phyloP scores from a whole-genome alignment of 805 yeast genomes.

The Helenozyma baotianmanensis region DNA sequence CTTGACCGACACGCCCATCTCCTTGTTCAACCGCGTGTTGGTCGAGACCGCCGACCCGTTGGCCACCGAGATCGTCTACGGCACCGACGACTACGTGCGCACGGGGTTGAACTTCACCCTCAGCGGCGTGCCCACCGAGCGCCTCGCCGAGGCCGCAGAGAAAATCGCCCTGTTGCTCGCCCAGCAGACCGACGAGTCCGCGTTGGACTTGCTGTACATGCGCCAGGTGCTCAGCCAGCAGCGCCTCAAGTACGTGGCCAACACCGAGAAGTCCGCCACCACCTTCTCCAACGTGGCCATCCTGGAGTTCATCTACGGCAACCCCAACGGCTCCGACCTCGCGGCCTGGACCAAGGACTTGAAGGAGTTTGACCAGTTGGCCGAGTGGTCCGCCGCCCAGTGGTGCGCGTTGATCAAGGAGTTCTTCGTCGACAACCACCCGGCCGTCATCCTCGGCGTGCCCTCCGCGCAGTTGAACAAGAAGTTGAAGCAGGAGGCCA shows the following conservation, averaged over 20 bases:
- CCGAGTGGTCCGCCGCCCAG: constrained; percentile 55
- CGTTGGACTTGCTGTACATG: constrained; percentile 62
- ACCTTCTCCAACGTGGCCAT: constrained; percentile 64
- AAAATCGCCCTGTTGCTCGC: constrained; percentile 48
- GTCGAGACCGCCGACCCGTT: constrained; percentile 81
- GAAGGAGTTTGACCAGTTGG: constrained; percentile 54
- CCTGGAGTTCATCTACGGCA: constrained; percentile 77
- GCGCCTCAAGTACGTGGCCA: constrained; percentile 55
- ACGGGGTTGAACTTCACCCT: constrained; percentile 56
- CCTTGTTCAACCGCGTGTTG: constrained; percentile 64
- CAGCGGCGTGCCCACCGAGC: constrained; percentile 72
- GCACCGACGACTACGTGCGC: constrained; percentile 69
- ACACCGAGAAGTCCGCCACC: constrained; percentile 60
- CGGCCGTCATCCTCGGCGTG: constrained; percentile 62
- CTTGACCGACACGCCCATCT: constrained; percentile 71
- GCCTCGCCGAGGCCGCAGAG: constrained; percentile 49
- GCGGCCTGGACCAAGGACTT: constrained; percentile 50
- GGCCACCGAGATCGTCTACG: constrained; percentile 65
- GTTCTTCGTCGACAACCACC: constrained; percentile 55
- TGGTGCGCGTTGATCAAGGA: constrained; percentile 60
- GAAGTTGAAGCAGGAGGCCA: constrained; percentile 45
- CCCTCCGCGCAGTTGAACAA: constrained; percentile 67
- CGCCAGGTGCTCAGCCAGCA: constrained; percentile 64
- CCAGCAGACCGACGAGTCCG: constrained; percentile 44
- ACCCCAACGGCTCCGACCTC: constrained; percentile 54